Percentiles rank a stretch among this genome's conserved stretches.
Evolutionary conservation across 2,329 filamentous ascomycete species (phyloP).

Genomic region (Monosporascus sp.): DNA sequence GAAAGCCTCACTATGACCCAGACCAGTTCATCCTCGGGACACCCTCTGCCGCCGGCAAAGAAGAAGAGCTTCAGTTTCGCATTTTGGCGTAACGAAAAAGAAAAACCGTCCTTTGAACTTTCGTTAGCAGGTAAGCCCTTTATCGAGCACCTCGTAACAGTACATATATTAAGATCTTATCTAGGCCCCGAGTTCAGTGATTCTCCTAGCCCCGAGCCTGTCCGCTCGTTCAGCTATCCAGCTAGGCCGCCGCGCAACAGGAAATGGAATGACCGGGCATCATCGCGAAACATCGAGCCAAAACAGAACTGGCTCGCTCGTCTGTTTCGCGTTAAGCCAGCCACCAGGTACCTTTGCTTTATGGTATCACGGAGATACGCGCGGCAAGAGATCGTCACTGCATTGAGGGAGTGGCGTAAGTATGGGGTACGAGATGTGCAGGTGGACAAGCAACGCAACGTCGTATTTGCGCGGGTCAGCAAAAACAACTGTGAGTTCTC

Average conservation of each 20-base stretch:
- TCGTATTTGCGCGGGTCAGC: conserved; percentile 74
- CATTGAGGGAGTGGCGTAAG: conserved; percentile 74
- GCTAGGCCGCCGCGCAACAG: conserved; percentile 10
- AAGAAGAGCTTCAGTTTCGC: conserved; percentile 47
- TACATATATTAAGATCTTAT: conserved; percentile 10
- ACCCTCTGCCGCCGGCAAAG: conserved; percentile 27
- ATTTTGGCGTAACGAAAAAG: conserved; percentile 50
- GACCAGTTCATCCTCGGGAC: conserved; percentile 16
- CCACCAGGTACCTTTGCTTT: conserved; percentile 70
- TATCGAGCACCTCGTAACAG: neutral
- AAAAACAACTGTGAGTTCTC: conserved; percentile 67
- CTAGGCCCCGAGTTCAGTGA: conserved; percentile 30
- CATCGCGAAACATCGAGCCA: conserved; percentile 52
- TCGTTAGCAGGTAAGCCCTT: conserved; percentile 38
- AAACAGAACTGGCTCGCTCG: conserved; percentile 85
- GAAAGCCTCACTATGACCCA: conserved; percentile 15
- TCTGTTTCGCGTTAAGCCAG: conserved; percentile 85
- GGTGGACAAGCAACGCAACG: conserved; percentile 72
- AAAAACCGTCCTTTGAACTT: conserved; percentile 33
- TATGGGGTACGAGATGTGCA: conserved; percentile 78
- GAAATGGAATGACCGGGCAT: conserved; percentile 17
- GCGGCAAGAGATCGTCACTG: conserved; percentile 68
- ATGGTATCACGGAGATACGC: conserved; percentile 65
- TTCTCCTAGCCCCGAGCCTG: conserved; percentile 18
- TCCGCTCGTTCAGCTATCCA: conserved; percentile 15